phyloP scores from a whole-genome alignment of 352 stramenopile species.

The Phytophthora tentaculata region DNA sequence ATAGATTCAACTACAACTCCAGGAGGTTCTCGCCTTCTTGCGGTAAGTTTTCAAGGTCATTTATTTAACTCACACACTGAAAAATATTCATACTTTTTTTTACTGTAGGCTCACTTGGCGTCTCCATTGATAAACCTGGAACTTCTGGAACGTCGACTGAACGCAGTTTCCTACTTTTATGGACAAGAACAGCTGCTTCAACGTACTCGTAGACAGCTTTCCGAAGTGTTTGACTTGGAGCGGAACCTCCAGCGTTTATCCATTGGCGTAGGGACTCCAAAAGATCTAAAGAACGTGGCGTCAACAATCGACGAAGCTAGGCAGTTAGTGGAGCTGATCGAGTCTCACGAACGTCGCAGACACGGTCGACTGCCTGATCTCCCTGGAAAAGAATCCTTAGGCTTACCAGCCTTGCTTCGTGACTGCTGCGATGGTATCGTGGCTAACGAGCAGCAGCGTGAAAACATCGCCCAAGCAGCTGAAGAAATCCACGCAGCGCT shows the following conservation, averaged over 20 bases:
- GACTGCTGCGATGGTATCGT: slow-evolving; percentile 32
- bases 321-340: slow-evolving; percentile 40
- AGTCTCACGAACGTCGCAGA: slow-evolving; percentile 31
- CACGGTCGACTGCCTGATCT: slow-evolving; percentile 33
- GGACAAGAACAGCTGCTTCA: slow-evolving; percentile 55
- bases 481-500: slow-evolving; percentile 61
- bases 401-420: slow-evolving; percentile 39
- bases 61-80: background rate
- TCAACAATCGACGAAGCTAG: slow-evolving; percentile 60
- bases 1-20: slow-evolving; percentile 74
- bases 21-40: slow-evolving; percentile 68
- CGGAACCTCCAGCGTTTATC: slow-evolving; percentile 73
- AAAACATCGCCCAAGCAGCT: slow-evolving; percentile 34
- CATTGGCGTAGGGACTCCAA: slow-evolving; percentile 62
- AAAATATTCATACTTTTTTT: background rate
- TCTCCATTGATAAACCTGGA: slow-evolving; percentile 69
- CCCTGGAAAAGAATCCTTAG: slow-evolving; percentile 25
- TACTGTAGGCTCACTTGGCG: slow-evolving; percentile 59
- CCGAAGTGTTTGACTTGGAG: slow-evolving; percentile 75
- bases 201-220: slow-evolving; percentile 55
- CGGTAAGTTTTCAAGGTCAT: slow-evolving; percentile 40
- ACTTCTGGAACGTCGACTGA: slow-evolving; percentile 50
- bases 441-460: slow-evolving; percentile 20
- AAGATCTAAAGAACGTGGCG: slow-evolving; percentile 75
- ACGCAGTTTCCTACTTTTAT: slow-evolving; percentile 64